Percentiles rank a stretch among this genome's conserved stretches.
These are phyloP conservation scores for Thermomucor indicae-seudaticae DNA, from an alignment of 371 early-diverging fungal species.

Conservation along the genomic window DNA sequence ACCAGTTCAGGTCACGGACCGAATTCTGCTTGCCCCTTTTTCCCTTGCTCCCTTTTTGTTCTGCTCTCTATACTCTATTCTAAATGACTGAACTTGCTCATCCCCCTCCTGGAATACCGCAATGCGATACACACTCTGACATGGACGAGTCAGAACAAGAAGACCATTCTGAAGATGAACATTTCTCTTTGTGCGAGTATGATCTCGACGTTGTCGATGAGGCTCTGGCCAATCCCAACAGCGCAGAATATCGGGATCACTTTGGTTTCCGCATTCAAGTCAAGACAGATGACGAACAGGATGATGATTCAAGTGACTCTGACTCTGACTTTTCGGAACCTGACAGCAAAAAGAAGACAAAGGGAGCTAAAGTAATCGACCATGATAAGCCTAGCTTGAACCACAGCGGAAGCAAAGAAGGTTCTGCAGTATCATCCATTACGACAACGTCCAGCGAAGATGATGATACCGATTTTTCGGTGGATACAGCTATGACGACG, in stretches of 20 bases:
- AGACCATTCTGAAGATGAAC: constrained; percentile 7
- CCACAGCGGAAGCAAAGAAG: not conserved
- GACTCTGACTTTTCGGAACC: constrained; percentile 15
- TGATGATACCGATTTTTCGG: constrained; percentile 20
- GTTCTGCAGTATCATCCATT: constrained; percentile 2
- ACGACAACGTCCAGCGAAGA: constrained; percentile 9
- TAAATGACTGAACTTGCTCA: too few species aligned
- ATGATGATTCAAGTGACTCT: constrained; percentile 20
- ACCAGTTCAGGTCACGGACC: too few species aligned
- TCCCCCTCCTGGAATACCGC: too few species aligned
- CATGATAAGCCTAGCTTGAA: not conserved
- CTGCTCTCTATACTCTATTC: too few species aligned
- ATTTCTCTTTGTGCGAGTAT: constrained; percentile 20
- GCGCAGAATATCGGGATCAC: constrained; percentile 33
- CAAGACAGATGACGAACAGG: constrained; percentile 37
- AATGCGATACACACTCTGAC: not conserved
- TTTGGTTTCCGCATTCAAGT: constrained; percentile 43
- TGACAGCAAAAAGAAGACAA: not conserved
- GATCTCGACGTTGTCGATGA: constrained; percentile 45
- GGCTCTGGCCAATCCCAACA: constrained; percentile 29
- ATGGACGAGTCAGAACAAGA: not conserved
- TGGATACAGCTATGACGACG: constrained; percentile 28
- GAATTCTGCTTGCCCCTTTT: too few species aligned
- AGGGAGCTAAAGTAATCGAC: not conserved
- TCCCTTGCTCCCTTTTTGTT: too few species aligned